A percentile compares a stretch with the other conserved stretches of the same genome.
phyloP scores from a whole-genome alignment of 176 grass and related monocot genomes.

The Triticum urartu region DNA sequence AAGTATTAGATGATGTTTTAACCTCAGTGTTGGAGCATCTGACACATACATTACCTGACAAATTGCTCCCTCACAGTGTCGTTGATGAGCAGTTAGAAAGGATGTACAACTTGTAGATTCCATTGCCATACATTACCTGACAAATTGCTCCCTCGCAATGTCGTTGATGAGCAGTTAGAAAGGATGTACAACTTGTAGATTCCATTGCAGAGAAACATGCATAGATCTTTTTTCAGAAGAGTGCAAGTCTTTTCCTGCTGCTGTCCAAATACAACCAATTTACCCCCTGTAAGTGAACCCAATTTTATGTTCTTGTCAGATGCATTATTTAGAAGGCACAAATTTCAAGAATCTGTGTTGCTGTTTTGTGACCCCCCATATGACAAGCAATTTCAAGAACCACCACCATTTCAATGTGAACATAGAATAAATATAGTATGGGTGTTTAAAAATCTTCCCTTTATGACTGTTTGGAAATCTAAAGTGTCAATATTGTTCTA shows the following conservation, averaged over 20 bases:
- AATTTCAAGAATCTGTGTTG: too few species aligned
- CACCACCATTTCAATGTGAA: too few species aligned
- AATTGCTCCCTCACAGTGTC: conserved; percentile 36
- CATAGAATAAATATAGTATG: too few species aligned
- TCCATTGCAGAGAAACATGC: conserved; percentile 89
- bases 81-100: conserved; percentile 93
- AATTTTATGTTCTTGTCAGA: too few species aligned
- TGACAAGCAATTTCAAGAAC: too few species aligned
- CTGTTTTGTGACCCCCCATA: too few species aligned
- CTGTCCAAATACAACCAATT: conserved; percentile 74
- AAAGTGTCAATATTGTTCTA: too few species aligned
- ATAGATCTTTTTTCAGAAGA: conserved; percentile 73
- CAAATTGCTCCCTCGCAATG: conserved; percentile 36
- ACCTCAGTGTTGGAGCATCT: not conserved
- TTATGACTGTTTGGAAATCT: too few species aligned
- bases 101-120: conserved; percentile 93
- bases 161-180: conserved; percentile 87
- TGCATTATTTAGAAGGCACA: too few species aligned
- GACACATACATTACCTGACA: conserved; percentile 3
- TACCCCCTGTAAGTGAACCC: too few species aligned
- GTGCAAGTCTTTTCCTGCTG: conserved; percentile 90
- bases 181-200: conserved; percentile 92
- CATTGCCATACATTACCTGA: conserved; percentile 47
- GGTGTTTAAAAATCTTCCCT: too few species aligned
- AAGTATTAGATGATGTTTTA: not conserved